phyloP scores from a whole-genome alignment of 2,329 filamentous ascomycete species.

The Cordyceps pruinosa region DNA sequence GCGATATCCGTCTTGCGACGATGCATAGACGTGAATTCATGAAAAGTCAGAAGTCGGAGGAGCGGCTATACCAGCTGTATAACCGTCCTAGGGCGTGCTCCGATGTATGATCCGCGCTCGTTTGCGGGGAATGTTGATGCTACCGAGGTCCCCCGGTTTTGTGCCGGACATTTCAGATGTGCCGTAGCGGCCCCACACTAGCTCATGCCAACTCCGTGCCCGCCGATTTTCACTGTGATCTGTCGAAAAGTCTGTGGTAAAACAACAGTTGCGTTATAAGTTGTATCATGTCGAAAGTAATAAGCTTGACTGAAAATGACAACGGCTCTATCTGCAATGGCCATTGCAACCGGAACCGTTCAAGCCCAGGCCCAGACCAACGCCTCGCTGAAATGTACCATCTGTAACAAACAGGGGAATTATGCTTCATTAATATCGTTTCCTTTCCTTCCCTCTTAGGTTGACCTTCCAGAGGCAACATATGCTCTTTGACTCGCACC shows the following conservation, averaged over 20 bases:
- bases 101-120: background rate
- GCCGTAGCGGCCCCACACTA: background rate
- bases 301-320: background rate
- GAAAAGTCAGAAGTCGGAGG: background rate
- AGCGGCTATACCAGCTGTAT: slow-evolving; percentile 7
- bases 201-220: background rate
- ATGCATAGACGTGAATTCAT: slow-evolving; percentile 2
- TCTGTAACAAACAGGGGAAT: background rate
- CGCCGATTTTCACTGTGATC: background rate
- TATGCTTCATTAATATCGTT: slow-evolving; percentile 30
- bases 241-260: too few relatives aligned
- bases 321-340: background rate
- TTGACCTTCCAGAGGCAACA: slow-evolving; percentile 71
- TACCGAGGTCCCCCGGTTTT: slow-evolving; percentile 4
- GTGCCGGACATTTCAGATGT: background rate
- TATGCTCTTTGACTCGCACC: slow-evolving; percentile 83
- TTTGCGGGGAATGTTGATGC: slow-evolving; percentile 5
- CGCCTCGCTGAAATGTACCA: slow-evolving; percentile 5
- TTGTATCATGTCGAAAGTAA: background rate
- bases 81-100: background rate
- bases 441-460: slow-evolving; percentile 45
- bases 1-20: slow-evolving; percentile 5
- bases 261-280: too few relatives aligned
- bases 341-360: background rate
- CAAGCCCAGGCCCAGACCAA: background rate